Percentiles rank a stretch among this genome's conserved stretches.
These are phyloP conservation scores for Cymbopogon flexuosus DNA, from an alignment of 202 grass and related monocot species.

Conservation along the genomic window DNA sequence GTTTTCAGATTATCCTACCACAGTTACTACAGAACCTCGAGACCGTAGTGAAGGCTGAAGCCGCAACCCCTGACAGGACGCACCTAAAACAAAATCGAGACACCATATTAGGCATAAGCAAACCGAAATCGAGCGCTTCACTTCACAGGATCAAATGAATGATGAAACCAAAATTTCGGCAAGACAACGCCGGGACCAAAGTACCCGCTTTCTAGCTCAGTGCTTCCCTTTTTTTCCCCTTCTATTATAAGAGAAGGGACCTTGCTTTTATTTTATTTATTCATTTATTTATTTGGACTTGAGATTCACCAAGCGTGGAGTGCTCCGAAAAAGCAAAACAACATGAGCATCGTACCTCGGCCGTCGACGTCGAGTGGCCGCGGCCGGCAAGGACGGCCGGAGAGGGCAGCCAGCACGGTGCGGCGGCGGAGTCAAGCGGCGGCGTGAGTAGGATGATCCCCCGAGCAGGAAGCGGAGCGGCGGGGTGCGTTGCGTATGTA, in stretches of 20 bases:
- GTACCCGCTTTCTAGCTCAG: neutral
- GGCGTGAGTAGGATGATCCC: neutral
- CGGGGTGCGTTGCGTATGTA: neutral
- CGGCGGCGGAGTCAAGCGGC: neutral
- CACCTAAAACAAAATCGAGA: slow-evolving; percentile 21
- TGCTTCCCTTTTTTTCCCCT: neutral
- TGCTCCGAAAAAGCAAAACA: neutral
- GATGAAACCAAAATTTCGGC: neutral
- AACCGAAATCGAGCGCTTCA: neutral
- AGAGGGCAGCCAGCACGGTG: neutral
- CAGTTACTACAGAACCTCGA: neutral
- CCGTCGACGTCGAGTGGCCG: neutral
- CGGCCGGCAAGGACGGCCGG: neutral
- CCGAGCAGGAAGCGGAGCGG: neutral
- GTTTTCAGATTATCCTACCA: neutral
- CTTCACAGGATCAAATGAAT: neutral
- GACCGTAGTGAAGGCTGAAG: neutral
- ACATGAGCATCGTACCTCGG: neutral
- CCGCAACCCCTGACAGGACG: neutral
- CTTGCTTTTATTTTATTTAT: neutral
- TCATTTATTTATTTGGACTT: neutral
- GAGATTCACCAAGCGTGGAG: neutral
- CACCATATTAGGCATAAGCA: neutral
- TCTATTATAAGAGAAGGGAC: neutral
- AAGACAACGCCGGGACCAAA: neutral